phyloP scores from a whole-genome alignment of 805 yeast species.

The Ascoidea asiatica region DNA sequence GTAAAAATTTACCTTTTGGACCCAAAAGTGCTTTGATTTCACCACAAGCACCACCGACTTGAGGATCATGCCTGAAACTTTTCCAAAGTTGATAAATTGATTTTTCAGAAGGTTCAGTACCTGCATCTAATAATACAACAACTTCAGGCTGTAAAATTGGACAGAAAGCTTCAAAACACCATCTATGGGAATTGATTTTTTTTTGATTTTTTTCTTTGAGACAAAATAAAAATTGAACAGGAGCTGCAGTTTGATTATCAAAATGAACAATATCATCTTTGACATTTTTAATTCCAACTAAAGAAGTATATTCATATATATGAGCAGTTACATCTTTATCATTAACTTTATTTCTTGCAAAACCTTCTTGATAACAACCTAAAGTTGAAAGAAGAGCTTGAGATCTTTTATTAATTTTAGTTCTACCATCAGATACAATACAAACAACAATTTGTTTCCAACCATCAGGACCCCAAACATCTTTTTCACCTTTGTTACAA shows the following conservation, averaged over 20 bases:
- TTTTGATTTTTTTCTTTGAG: conserved; percentile 50
- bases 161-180: conserved; percentile 57
- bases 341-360: conserved; percentile 45
- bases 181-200: conserved; percentile 53
- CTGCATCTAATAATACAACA: conserved; percentile 46
- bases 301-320: conserved; percentile 53
- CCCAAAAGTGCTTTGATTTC: conserved; percentile 51
- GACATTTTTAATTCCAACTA: conserved; percentile 31
- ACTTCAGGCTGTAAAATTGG: conserved; percentile 43
- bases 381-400: conserved; percentile 51
- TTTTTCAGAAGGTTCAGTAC: conserved; percentile 47
- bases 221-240: conserved; percentile 49
- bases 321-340: conserved; percentile 51
- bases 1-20: conserved; percentile 28
- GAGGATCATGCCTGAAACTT: conserved; percentile 42
- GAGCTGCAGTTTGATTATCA: conserved; percentile 40
- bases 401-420: conserved; percentile 49
- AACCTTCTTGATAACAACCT: conserved; percentile 55
- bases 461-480: conserved; percentile 44
- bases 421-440: conserved; percentile 51
- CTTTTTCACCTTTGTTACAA: conserved; percentile 35
- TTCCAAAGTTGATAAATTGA: conserved; percentile 49
- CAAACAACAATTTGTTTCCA: conserved; percentile 55
- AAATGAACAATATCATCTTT: conserved; percentile 38
- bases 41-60: conserved; percentile 64